phyloP scores from a whole-genome alignment of 108 stramenopile genomes.

The Nitzschia palea region DNA sequence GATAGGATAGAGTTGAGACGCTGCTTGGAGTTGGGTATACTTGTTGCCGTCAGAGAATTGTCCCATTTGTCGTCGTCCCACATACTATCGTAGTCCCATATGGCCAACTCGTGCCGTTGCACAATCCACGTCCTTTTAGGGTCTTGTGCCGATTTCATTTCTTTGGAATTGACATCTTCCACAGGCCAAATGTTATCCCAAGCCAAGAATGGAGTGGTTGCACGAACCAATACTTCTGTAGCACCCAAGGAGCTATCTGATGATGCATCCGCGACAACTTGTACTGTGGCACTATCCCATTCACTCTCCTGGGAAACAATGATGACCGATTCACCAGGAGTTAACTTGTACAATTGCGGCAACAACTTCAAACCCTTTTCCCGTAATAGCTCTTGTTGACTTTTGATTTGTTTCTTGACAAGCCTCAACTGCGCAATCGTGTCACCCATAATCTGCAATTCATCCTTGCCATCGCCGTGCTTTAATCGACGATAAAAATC shows the following conservation, averaged over 20 bases:
- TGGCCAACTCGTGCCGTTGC: conserved; percentile 59
- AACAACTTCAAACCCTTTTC: conserved; percentile 63
- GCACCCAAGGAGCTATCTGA: conserved; percentile 8
- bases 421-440: conserved; percentile 54
- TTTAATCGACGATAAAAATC: conserved; percentile 39
- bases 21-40: conserved; percentile 38
- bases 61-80: conserved; percentile 27
- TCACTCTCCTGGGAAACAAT: conserved; percentile 54
- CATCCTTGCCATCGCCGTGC: conserved; percentile 16
- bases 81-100: conserved; percentile 63
- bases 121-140: conserved; percentile 34
- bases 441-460: conserved; percentile 64
- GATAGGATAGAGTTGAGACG: conserved; percentile 39
- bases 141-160: no score
- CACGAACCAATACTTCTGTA: conserved; percentile 39
- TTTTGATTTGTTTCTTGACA: conserved; percentile 43
- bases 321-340: conserved; percentile 60
- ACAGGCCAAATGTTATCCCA: conserved; percentile 12
- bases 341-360: conserved; percentile 37
- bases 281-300: conserved; percentile 59
- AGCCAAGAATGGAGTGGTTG: conserved; percentile 11
- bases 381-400: conserved; percentile 51
- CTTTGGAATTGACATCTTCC: conserved; percentile 7
- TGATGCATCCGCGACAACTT: conserved; percentile 45
- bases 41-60: conserved; percentile 6